Evolutionary conservation across 1,284 basidiomycete genomes (phyloP).

Genomic region (Pyrrhoderma lamaoense): DNA sequence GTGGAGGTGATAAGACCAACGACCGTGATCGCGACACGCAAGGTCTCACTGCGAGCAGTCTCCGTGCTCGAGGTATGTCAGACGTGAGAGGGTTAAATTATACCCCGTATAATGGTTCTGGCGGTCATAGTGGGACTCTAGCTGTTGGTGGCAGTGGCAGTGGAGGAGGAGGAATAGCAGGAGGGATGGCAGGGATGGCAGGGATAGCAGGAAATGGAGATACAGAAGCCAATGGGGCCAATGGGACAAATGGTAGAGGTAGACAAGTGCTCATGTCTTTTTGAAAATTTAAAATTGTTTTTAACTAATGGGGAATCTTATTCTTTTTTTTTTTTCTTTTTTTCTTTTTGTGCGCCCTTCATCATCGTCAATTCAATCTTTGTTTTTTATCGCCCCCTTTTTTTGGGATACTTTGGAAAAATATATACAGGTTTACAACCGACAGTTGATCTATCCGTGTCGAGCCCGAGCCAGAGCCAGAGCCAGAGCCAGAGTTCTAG

Average conservation of each 20-base stretch:
- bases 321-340: conserved; percentile 3
- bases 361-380: too few relatives aligned
- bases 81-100: conserved; percentile 28
- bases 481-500: too few relatives aligned
- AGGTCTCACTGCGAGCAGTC: conserved; percentile 17
- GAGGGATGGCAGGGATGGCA: too few relatives aligned
- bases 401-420: too few relatives aligned
- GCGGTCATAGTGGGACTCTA: not conserved
- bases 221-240: not conserved
- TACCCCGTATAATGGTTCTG: conserved; percentile 3
- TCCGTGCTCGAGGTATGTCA: conserved; percentile 43
- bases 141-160: not conserved
- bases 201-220: not conserved
- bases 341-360: not conserved
- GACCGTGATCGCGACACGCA: not conserved
- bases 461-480: too few relatives aligned
- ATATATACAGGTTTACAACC: too few relatives aligned
- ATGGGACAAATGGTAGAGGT: conserved; percentile 11
- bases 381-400: too few relatives aligned
- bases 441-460: too few relatives aligned
- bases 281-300: not conserved
- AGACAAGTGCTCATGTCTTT: conserved; percentile 4
- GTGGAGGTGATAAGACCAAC: conserved; percentile 29
- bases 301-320: conserved; percentile 6
- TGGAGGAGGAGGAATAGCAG: not conserved